Evolutionary conservation across 768 basidiomycete genomes (phyloP).

Genomic region (Amanita fuliginea): DNA sequence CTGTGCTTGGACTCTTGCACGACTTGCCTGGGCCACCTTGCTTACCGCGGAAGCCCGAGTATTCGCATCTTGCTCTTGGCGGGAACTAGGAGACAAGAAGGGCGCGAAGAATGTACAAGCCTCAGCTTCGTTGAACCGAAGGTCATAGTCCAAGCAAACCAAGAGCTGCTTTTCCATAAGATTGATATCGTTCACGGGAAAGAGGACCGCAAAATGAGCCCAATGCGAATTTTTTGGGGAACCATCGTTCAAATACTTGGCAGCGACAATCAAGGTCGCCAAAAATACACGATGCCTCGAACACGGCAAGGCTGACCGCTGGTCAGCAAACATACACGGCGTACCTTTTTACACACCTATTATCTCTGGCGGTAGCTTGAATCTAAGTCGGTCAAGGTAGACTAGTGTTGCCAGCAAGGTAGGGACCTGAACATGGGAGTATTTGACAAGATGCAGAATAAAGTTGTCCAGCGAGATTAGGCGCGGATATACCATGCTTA

Average conservation of each 20-base stretch:
- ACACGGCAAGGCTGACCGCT: constrained; percentile 61
- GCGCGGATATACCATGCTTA: not conserved
- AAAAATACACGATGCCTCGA: constrained; percentile 94
- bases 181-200: constrained; percentile 75
- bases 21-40: constrained; percentile 42
- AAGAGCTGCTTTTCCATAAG: constrained; percentile 97
- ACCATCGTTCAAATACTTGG: constrained; percentile 97
- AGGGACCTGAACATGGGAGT: constrained; percentile 81
- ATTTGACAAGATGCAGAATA: constrained; percentile 68
- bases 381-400: constrained; percentile 80
- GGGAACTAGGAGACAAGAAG: constrained; percentile 34
- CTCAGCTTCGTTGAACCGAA: constrained; percentile 82
- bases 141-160: constrained; percentile 83
- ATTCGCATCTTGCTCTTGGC: constrained; percentile 21
- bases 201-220: constrained; percentile 66
- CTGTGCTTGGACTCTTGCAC: constrained; percentile 32
- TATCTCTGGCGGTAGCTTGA: constrained; percentile 67
- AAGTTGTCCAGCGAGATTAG: constrained; percentile 70
- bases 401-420: constrained; percentile 86
- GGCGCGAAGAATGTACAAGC: constrained; percentile 62
- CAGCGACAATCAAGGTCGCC: constrained; percentile 88
- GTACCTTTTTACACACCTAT: constrained; percentile 45
- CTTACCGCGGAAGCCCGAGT: constrained; percentile 43
- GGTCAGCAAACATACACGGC: not conserved
- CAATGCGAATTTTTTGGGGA: constrained; percentile 94